Evolutionary conservation across 208 protist species (phyloP).

Genomic region (Tetramitus jugosus): DNA sequence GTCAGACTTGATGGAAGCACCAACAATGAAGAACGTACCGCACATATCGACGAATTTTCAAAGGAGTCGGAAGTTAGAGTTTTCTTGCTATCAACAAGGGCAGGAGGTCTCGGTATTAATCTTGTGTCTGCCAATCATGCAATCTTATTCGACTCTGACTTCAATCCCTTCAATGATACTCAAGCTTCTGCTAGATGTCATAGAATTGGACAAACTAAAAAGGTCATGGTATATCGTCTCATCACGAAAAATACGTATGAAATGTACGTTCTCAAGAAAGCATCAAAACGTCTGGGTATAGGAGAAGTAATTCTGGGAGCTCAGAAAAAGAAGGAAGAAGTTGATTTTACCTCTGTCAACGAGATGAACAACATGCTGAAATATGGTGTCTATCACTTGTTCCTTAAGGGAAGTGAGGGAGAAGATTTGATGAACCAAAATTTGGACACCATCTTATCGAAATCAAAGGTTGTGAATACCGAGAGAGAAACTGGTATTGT

Average conservation of each 20-base stretch:
- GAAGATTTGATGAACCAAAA: background rate
- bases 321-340: background rate
- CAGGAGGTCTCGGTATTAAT: conserved; percentile 97
- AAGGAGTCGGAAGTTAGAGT: background rate
- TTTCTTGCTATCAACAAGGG: conserved; percentile 48
- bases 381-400: conserved; percentile 11
- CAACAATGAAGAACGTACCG: background rate
- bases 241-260: conserved; percentile 58
- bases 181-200: conserved; percentile 55
- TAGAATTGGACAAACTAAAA: conserved; percentile 54
- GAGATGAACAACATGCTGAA: background rate
- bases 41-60: conserved; percentile 16
- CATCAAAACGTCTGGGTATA: conserved; percentile 75
- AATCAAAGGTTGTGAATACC: background rate
- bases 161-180: conserved; percentile 70
- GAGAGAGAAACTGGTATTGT: background rate
- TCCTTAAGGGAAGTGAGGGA: background rate
- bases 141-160: conserved; percentile 96
- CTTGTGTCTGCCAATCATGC: conserved; percentile 94
- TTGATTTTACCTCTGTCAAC: background rate
- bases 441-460: background rate
- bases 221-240: conserved; percentile 62
- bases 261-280: conserved; percentile 48
- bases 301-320: conserved; percentile 63
- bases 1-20: conserved; percentile 66